Conservation (phyloP, 2,329 filamentous ascomycete genomes). For the Paecilomyces fulvus region DNA sequence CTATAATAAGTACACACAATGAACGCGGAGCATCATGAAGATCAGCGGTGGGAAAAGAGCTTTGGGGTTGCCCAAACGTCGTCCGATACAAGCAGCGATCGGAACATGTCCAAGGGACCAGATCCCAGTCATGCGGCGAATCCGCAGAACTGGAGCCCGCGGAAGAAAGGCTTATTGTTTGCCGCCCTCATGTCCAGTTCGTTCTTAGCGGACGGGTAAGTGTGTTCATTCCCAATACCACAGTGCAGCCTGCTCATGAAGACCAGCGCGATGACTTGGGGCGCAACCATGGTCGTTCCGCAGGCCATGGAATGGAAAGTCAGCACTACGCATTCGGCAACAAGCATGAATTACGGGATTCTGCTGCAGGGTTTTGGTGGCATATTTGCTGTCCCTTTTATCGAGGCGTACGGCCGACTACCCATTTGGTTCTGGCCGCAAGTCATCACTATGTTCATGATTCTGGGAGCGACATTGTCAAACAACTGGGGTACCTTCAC, state of each 20-base stretch:
- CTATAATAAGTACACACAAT: neutral
- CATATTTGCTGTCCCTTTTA: constrained; percentile 29
- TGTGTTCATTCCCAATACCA: neutral
- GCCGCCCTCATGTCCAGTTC: constrained; percentile 27
- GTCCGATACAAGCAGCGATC: constrained; percentile 6
- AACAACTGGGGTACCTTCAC: constrained; percentile 32
- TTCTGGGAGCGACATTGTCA: constrained; percentile 32
- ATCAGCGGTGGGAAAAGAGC: neutral
- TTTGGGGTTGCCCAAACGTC: neutral
- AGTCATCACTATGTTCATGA: constrained; percentile 29
- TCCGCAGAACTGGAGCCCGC: constrained; percentile 21
- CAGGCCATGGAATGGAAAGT: constrained; percentile 30
- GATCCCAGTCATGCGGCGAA: constrained; percentile 13
- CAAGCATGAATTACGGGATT: constrained; percentile 33
- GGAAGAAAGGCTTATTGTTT: constrained; percentile 24
- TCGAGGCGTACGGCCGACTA: constrained; percentile 35
- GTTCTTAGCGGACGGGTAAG: constrained; percentile 27
- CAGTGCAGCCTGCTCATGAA: neutral
- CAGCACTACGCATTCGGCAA: constrained; percentile 23
- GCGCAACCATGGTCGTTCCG: constrained; percentile 30
- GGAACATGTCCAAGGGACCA: constrained; percentile 11
- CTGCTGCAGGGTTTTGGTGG: constrained; percentile 31
- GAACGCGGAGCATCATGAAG: neutral
- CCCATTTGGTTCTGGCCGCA: constrained; percentile 37
- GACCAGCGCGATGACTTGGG: constrained; percentile 31